Base-by-base conservation (phyloP, 176 grass and related monocot species). In the Avena sativa region DNA sequence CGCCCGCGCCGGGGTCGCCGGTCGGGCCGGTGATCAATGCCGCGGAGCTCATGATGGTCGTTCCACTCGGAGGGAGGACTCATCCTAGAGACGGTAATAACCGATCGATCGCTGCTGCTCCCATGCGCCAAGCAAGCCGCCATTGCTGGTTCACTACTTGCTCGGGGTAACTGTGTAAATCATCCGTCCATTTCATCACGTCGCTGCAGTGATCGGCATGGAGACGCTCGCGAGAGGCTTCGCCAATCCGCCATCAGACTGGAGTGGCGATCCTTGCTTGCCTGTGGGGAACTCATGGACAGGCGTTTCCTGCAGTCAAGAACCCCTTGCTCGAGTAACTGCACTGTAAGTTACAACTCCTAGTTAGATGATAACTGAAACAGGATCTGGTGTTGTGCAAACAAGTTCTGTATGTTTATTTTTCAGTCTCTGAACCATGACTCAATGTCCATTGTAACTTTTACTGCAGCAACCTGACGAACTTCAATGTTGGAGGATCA, bases 21-120 rank as follows among this genome's bases (percentile, higher is more conserved):
- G 93, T 96, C 32, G 96, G 96, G 19, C 93, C 96, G 12, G 84
- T 98, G 79, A 96, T 98, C 87, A 98, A 99, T 66, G 97, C 92
- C 19, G 97, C 89, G 0, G 97, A 99, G 77, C 28, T 99, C 52
- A 76, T 90, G 65, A 93, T 96, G 92, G 65, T 96, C 16, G 87
- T 99, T 17, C 94, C 92, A 6, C 89, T 96, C 58, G 92, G 83
- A 28, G 83, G 91, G 58, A 99, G 92, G 82, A 96, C 97, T 1
- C 94, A 88, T 79, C 86, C 94, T 36, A 99, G 90, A 98, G 96
- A 98, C 62, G 93, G 96, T 95, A 94, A 77, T 25, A 17, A 28
- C 23, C 16, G 7, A 16, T 40, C 14, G 5, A 69, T 86, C 48
- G 0, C 7, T 36, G 16, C 30, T 34, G 9, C 15, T 75, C 16